Evolutionary conservation across 805 yeast genomes (phyloP).

Genomic region (Wickerhamiella kazuoi): DNA sequence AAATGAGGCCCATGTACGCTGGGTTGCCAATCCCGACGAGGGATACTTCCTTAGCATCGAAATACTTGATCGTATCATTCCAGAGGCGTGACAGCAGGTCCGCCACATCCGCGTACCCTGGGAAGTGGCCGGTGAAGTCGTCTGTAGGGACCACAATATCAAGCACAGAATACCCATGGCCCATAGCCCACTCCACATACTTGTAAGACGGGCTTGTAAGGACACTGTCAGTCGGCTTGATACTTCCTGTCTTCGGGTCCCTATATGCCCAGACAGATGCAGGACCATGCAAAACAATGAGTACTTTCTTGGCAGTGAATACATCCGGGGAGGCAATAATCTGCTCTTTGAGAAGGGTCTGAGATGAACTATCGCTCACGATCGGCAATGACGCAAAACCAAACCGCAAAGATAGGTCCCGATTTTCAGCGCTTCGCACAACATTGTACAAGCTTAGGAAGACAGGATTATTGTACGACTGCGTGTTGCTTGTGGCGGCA

Average conservation of each 20-base stretch:
- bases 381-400: slow-evolving; percentile 56
- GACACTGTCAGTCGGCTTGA: slow-evolving; percentile 55
- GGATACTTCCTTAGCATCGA: slow-evolving; percentile 50
- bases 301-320: slow-evolving; percentile 37
- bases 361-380: slow-evolving; percentile 23
- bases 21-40: slow-evolving; percentile 82
- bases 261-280: slow-evolving; percentile 81
- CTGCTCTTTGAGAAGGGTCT: slow-evolving; percentile 40
- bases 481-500: not conserved
- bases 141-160: slow-evolving; percentile 60
- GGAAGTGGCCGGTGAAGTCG: slow-evolving; percentile 19
- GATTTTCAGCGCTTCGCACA: slow-evolving; percentile 52
- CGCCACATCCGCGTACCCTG: slow-evolving; percentile 29
- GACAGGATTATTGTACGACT: not conserved
- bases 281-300: slow-evolving; percentile 73
- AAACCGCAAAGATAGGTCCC: slow-evolving; percentile 31
- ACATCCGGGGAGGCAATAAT: slow-evolving; percentile 57
- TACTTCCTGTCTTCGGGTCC: slow-evolving; percentile 61
- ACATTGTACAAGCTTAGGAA: slow-evolving; percentile 40
- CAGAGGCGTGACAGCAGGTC: slow-evolving; percentile 65
- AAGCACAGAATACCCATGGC: slow-evolving; percentile 53
- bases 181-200: slow-evolving; percentile 50
- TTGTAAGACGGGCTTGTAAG: slow-evolving; percentile 58
- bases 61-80: slow-evolving; percentile 77
- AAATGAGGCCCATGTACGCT: slow-evolving; percentile 75